Conservation (phyloP, 305 asterid species). For the Withania somnifera region DNA sequence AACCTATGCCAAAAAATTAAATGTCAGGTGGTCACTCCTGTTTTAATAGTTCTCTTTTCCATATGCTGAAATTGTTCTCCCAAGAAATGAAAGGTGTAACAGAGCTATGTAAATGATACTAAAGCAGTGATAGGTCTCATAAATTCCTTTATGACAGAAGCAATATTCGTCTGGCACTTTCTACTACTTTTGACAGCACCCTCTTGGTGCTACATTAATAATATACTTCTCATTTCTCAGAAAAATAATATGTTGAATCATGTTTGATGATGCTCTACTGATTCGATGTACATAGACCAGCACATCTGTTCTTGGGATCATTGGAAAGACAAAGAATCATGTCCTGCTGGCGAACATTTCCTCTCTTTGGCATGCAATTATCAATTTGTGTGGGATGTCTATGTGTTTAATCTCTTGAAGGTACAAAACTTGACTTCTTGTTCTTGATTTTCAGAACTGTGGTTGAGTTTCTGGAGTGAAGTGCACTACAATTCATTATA, state of each 20-base stretch:
- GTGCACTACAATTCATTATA: slow-evolving; percentile 80
- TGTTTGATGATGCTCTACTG: background rate
- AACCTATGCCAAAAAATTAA: background rate
- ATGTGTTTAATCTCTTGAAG: background rate
- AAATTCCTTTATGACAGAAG: background rate
- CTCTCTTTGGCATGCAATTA: background rate
- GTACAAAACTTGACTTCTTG: background rate
- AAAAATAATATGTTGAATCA: background rate
- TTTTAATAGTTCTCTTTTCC: background rate
- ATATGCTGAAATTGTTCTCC: background rate
- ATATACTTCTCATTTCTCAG: background rate
- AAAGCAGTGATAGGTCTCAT: background rate
- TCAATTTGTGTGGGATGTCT: background rate
- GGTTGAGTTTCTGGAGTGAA: slow-evolving; percentile 99
- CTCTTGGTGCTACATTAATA: no score
- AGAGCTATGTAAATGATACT: background rate
- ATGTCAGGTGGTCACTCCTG: background rate
- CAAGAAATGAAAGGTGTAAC: background rate
- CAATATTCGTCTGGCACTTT: background rate
- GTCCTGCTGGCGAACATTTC: background rate
- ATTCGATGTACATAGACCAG: background rate
- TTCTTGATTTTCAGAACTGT: slow-evolving; percentile 36
- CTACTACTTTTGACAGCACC: background rate
- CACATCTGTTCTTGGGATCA: background rate
- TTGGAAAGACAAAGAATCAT: background rate